Evolutionary conservation across 805 yeast genomes (phyloP), one percentile per base, ranked within the genome.

Genomic region (Metschnikowia continentalis): DNA sequence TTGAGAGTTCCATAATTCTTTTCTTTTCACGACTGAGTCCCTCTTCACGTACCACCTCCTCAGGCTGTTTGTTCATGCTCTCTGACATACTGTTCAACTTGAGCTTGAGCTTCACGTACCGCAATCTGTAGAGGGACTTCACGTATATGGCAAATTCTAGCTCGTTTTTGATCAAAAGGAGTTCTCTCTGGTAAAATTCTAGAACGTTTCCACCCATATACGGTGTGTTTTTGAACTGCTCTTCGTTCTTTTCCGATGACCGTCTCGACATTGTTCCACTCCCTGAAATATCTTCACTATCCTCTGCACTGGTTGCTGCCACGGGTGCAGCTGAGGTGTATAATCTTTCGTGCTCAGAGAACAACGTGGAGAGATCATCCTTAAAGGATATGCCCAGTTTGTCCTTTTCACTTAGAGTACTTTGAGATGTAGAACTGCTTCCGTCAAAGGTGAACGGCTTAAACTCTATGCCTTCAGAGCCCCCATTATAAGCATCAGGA

Each of bases 101-200:
- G 40, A 50, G 39, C 45, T 53, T 58, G 46, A 57, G 56, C 48
- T 51, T 54, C 35, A 51, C 15, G 32, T 50, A 57, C 42, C 50
- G 54, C 36, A 48, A 40, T 42, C 44, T 51, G 43, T 52, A 72
- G 52, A 80, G 69, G 46, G 77, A 71, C 45, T 78, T 79, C 57
- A 81, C 60, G 62, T 79, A 83, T 45, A 75, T 72, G 3, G 80
- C 70, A 57, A 85, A 84, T 45, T 82, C 85, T 36, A 82, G 67
- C 60, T 84, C 90, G 61, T 84, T 85, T 47, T 76, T 75, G 51
- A 75, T 58, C 35, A 84, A 68, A 49, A 84, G 62, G 14, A 83
- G 66, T 58, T 85, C 88, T 50, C 88, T 69, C 49, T 79, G 79
- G 52, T 78, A 82, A 55, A 75, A 81, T 36, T 77, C 77, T 13